These are phyloP conservation scores for Cajanus cajan DNA, from an alignment of 306 rosid genomes.

Conservation along the genomic window DNA sequence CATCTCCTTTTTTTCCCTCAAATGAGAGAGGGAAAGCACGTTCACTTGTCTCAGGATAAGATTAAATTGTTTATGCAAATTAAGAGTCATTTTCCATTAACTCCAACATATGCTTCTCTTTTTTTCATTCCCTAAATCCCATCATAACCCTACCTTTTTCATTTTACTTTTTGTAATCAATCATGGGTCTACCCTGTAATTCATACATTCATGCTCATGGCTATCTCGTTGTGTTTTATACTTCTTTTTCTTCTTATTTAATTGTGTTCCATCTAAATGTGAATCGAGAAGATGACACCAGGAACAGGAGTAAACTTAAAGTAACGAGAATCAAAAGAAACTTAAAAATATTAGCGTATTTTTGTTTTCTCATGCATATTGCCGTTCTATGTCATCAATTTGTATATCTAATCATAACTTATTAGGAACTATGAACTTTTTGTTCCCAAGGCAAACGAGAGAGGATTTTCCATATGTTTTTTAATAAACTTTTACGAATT, in stretches of 20 bases:
- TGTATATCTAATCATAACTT: neutral
- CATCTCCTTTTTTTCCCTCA: slow-evolving; percentile 6
- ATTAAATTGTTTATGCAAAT: slow-evolving; percentile 2
- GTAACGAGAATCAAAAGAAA: slow-evolving; percentile 17
- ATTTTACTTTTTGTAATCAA: neutral
- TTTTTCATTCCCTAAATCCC: neutral
- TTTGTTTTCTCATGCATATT: neutral
- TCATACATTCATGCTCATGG: slow-evolving; percentile 6
- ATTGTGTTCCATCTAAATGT: neutral
- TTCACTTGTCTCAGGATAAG: slow-evolving; percentile 19
- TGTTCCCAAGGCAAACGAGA: neutral
- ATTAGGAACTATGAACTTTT: neutral
- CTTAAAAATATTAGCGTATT: neutral
- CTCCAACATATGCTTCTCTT: neutral
- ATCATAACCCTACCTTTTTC: neutral
- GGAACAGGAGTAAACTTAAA: slow-evolving; percentile 21
- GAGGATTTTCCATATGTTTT: neutral
- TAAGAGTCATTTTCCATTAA: slow-evolving; percentile 7
- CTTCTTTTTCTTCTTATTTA: neutral
- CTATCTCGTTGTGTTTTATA: slow-evolving; percentile 2
- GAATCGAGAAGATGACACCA: neutral
- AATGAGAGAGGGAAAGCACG: slow-evolving; percentile 10
- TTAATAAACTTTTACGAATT: neutral
- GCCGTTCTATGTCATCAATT: neutral
- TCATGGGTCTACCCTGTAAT: neutral